Conservation (phyloP, 148 eudicot genomes). For the Camellia granthamiana region DNA sequence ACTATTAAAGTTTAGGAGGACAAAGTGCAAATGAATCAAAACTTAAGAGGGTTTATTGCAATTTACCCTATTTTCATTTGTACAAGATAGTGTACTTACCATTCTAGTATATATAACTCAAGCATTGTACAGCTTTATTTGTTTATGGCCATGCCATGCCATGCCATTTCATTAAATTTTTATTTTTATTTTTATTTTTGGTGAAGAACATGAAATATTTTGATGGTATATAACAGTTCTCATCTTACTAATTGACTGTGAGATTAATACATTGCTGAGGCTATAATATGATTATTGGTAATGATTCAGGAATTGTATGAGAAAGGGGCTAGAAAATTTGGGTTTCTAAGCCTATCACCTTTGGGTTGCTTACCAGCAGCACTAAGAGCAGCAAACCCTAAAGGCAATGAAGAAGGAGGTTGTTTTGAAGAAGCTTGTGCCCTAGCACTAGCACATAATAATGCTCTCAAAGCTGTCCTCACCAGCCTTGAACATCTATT, state of each 20-base stretch:
- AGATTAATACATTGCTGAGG: not conserved
- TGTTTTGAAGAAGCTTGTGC: slow-evolving; percentile 33
- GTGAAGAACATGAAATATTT: too few relatives aligned
- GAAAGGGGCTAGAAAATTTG: slow-evolving; percentile 35
- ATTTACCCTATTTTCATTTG: too few relatives aligned
- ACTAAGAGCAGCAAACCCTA: slow-evolving; percentile 29
- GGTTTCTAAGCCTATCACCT: slow-evolving; percentile 26
- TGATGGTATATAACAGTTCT: too few relatives aligned
- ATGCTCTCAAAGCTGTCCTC: slow-evolving; percentile 26
- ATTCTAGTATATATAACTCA: too few relatives aligned
- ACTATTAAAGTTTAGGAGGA: too few relatives aligned
- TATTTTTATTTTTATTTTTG: too few relatives aligned
- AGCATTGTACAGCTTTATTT: too few relatives aligned
- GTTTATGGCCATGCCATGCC: too few relatives aligned
- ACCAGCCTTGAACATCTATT: slow-evolving; percentile 18
- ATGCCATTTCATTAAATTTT: too few relatives aligned
- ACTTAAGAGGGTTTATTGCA: too few relatives aligned
- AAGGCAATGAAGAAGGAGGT: slow-evolving; percentile 11
- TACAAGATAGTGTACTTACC: too few relatives aligned
- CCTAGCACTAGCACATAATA: slow-evolving; percentile 33
- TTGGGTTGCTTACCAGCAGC: slow-evolving; percentile 34
- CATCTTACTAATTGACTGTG: not conserved
- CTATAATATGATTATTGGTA: not conserved
- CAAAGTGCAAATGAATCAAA: too few relatives aligned
- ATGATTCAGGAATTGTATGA: slow-evolving; percentile 28